Evolutionary conservation across 306 rosid genomes (phyloP).

Genomic region (Dalbergia cochinchinensis): DNA sequence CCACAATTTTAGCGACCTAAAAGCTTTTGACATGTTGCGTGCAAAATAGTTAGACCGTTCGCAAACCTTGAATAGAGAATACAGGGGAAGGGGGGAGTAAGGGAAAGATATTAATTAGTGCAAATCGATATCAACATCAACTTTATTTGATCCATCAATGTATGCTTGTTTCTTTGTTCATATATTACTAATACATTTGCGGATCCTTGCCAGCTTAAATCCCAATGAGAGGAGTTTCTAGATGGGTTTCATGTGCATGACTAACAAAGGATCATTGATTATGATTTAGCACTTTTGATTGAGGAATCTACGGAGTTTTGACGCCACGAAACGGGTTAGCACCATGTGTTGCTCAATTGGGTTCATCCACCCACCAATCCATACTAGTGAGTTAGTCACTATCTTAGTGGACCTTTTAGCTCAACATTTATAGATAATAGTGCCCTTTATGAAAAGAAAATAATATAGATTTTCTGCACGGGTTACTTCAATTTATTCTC

Average conservation of each 20-base stretch:
- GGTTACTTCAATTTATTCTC: conserved; percentile 49
- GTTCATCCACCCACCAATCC: conserved; percentile 46
- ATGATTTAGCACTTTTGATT: conserved; percentile 34
- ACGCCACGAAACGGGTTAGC: conserved; percentile 15
- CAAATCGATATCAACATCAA: conserved; percentile 17
- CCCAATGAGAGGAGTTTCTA: conserved; percentile 29
- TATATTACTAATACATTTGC: conserved; percentile 19
- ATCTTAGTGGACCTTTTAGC: conserved; percentile 66
- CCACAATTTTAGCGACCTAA: not conserved
- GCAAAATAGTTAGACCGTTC: not conserved
- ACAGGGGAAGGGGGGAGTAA: not conserved
- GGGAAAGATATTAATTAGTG: not conserved
- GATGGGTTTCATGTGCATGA: conserved; percentile 51
- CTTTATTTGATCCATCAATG: conserved; percentile 18
- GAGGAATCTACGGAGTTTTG: conserved; percentile 43
- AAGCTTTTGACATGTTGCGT: not conserved
- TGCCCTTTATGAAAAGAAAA: conserved; percentile 34
- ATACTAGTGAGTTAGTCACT: conserved; percentile 61
- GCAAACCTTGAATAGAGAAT: not conserved
- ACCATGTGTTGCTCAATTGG: conserved; percentile 45
- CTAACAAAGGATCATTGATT: conserved; percentile 14
- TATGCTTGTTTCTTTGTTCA: conserved; percentile 24
- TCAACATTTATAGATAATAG: conserved; percentile 56
- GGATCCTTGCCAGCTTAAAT: conserved; percentile 46
- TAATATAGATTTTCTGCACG: not conserved